Evolutionary conservation across 345 rosid genomes (phyloP).

Genomic region (Noccaea caerulescens): DNA sequence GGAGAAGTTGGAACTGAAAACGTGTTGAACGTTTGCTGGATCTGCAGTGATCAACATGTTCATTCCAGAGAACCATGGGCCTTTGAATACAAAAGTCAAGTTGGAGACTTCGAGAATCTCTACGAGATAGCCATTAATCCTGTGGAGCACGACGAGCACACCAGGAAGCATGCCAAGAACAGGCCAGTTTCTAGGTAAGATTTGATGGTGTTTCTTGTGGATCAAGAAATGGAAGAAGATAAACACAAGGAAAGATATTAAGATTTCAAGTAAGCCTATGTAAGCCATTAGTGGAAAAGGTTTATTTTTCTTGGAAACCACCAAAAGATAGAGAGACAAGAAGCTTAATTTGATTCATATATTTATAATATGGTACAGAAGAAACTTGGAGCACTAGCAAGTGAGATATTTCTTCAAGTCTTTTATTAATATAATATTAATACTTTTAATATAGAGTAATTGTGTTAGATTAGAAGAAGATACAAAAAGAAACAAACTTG

Average conservation of each 20-base stretch:
- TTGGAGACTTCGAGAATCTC: conserved; percentile 33
- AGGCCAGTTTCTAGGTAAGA: conserved; percentile 41
- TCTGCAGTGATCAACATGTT: conserved; percentile 42
- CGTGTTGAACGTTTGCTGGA: conserved; percentile 44
- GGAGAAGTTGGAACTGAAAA: conserved; percentile 43
- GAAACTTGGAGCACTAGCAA: no score
- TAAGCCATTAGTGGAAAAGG: conserved; percentile 27
- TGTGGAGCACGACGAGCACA: conserved; percentile 17
- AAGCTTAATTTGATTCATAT: neutral
- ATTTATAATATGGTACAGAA: neutral
- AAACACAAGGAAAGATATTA: conserved; percentile 25
- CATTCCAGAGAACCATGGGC: conserved; percentile 42
- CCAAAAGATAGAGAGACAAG: conserved; percentile 7
- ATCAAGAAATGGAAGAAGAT: conserved; percentile 33
- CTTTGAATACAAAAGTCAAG: conserved; percentile 40
- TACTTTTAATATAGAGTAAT: no score
- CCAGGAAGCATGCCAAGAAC: conserved; percentile 43
- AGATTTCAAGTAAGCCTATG: conserved; percentile 34
- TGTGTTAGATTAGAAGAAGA: no score
- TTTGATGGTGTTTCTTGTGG: conserved; percentile 35
- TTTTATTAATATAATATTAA: no score
- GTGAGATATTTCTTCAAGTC: no score
- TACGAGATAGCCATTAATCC: conserved; percentile 32
- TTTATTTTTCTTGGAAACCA: neutral
- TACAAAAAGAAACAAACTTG: no score